A percentile compares a stretch with the other conserved stretches of the same genome.
Conservation (phyloP, 148 eudicot species). For the Rhododendron mucronatum region DNA sequence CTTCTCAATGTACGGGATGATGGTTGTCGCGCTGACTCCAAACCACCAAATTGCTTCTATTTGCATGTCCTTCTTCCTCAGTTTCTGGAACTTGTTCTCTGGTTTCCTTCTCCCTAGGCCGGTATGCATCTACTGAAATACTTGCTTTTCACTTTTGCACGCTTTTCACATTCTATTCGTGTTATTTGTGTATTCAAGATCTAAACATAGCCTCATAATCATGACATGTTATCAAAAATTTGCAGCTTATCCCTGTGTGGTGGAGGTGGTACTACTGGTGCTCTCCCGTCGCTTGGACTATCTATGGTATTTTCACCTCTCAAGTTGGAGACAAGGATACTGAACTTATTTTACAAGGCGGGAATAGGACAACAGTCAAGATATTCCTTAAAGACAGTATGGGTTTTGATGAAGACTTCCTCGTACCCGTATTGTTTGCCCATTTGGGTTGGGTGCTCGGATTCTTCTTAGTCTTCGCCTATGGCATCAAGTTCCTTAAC, state of each 20-base stretch:
- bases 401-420: constrained; percentile 31
- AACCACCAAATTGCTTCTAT: constrained; percentile 35
- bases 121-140: constrained; percentile 16
- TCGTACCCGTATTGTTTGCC: constrained; percentile 24
- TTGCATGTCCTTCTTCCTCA: constrained; percentile 43
- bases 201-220: background rate
- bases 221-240: background rate
- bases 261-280: constrained; percentile 59
- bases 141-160: background rate
- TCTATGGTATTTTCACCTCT: constrained; percentile 44
- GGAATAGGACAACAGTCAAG: constrained; percentile 3
- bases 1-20: constrained; percentile 50
- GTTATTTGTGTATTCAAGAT: background rate
- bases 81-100: constrained; percentile 48
- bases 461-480: constrained; percentile 33
- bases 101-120: constrained; percentile 42
- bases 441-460: constrained; percentile 37
- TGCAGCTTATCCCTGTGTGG: constrained; percentile 48
- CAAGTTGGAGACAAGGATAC: constrained; percentile 31
- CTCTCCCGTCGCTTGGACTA: constrained; percentile 46
- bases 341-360: background rate
- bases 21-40: constrained; percentile 50
- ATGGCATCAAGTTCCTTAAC: constrained; percentile 38
- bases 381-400: constrained; percentile 12
- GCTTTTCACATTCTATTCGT: background rate